A percentile compares a stretch with the other conserved stretches of the same genome.
Conservation (phyloP, 2,329 filamentous ascomycete species). For the Tolypocladium tropicale region DNA sequence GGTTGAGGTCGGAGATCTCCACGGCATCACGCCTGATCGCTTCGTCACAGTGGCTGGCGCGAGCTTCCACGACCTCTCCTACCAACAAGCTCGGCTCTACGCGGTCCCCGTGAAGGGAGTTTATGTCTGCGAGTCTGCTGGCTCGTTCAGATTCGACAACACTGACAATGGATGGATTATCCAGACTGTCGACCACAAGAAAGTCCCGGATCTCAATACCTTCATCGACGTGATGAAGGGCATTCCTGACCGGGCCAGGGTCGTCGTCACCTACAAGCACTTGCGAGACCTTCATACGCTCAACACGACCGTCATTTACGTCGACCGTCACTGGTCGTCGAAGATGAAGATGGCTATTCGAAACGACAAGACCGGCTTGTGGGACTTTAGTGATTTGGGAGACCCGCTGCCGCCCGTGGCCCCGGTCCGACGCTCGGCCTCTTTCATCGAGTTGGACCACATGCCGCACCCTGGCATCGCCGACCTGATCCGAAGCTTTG, state of each 20-base stretch:
- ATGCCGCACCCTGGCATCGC: slow-evolving; percentile 84
- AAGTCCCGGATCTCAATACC: slow-evolving; percentile 74
- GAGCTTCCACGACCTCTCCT: slow-evolving; percentile 92
- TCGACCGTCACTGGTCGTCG: slow-evolving; percentile 91
- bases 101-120: slow-evolving; percentile 87
- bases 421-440: slow-evolving; percentile 65
- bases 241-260: slow-evolving; percentile 72
- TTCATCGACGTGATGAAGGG: slow-evolving; percentile 86
- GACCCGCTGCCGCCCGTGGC: slow-evolving; percentile 67
- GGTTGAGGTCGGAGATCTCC: slow-evolving; percentile 77
- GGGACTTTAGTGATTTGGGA: slow-evolving; percentile 85
- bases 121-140: slow-evolving; percentile 88
- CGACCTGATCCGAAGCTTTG: slow-evolving; percentile 88
- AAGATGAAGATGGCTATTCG: slow-evolving; percentile 90
- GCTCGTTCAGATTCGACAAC: slow-evolving; percentile 89
- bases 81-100: slow-evolving; percentile 94
- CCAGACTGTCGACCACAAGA: slow-evolving; percentile 84
- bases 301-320: slow-evolving; percentile 82
- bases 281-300: slow-evolving; percentile 89
- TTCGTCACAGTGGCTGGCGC: slow-evolving; percentile 91
- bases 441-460: slow-evolving; percentile 86
- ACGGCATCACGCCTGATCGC: slow-evolving; percentile 88
- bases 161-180: slow-evolving; percentile 89
- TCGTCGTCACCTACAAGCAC: slow-evolving; percentile 94
- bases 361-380: slow-evolving; percentile 82